Conservation (phyloP, 495 filamentous ascomycete genomes). For the Hyaloscypha finlandica region DNA sequence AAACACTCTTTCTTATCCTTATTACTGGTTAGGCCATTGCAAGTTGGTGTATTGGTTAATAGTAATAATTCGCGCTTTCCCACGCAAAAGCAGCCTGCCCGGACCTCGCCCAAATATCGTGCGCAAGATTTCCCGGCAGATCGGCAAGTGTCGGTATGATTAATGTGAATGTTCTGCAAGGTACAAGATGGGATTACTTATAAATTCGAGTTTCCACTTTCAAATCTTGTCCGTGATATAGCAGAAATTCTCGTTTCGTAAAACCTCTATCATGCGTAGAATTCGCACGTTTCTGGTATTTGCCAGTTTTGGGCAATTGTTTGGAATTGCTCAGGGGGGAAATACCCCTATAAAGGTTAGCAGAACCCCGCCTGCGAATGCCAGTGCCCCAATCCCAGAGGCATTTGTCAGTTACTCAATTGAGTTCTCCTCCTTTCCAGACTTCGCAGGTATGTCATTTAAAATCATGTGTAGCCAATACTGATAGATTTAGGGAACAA, state of each 20-base stretch:
- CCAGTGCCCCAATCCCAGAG: slow-evolving; percentile 47
- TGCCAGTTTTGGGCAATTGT: neutral
- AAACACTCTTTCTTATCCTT: neutral
- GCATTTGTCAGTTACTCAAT: slow-evolving; percentile 62
- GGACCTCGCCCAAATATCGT: neutral
- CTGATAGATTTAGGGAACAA: slow-evolving; percentile 42
- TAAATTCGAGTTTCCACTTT: neutral
- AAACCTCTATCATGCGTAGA: neutral
- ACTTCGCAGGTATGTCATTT: slow-evolving; percentile 53
- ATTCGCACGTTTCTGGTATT: neutral
- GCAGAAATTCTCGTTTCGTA: neutral
- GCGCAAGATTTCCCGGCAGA: neutral
- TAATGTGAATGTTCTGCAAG: slow-evolving; percentile 1
- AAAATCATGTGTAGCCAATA: neutral
- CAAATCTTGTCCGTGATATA: neutral
- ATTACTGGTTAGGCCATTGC: neutral
- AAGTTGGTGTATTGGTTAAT: neutral
- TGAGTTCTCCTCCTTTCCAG: slow-evolving; percentile 63
- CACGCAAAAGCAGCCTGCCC: neutral
- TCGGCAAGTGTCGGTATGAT: neutral
- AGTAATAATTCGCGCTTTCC: neutral
- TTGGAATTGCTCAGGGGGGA: neutral
- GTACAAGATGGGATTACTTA: neutral
- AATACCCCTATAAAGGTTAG: slow-evolving; percentile 1
- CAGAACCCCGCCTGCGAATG: slow-evolving; percentile 29